A percentile compares a stretch with the other conserved stretches of the same genome.
These are phyloP conservation scores for Trametes pubescens DNA, from an alignment of 1,284 basidiomycete species.

Conservation along the genomic window DNA sequence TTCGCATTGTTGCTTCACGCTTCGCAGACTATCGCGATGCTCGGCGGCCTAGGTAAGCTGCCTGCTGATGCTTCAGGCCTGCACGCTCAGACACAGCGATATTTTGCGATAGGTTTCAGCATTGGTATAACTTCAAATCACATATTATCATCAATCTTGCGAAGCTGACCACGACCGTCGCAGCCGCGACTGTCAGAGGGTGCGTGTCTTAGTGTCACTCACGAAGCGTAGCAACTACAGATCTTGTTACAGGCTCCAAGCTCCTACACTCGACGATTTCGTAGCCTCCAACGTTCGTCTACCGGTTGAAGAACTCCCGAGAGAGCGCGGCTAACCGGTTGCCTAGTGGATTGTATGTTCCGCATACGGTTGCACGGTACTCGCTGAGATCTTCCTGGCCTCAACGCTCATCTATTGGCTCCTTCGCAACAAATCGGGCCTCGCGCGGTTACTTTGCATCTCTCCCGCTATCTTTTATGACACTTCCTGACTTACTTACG, in stretches of 20 bases:
- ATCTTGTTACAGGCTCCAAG: neutral
- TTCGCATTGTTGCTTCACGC: neutral
- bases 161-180: neutral
- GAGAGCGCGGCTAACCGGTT: too few relatives aligned
- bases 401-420: neutral
- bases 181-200: neutral
- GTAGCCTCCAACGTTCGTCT: neutral
- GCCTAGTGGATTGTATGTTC: neutral
- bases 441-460: neutral
- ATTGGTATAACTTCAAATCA: neutral
- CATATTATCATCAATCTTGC: neutral
- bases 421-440: neutral
- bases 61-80: neutral
- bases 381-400: neutral
- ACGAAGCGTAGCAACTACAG: neutral
- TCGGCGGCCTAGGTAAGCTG: neutral
- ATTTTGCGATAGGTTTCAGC: neutral
- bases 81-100: neutral
- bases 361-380: neutral
- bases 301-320: too few relatives aligned
- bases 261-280: neutral
- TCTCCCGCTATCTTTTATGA: neutral
- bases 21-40: neutral
- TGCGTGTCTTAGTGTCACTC: neutral
- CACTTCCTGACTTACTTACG: neutral